These are phyloP conservation scores for Ustilago sp. DNA, from an alignment of 1,284 basidiomycete species.

Conservation along the genomic window DNA sequence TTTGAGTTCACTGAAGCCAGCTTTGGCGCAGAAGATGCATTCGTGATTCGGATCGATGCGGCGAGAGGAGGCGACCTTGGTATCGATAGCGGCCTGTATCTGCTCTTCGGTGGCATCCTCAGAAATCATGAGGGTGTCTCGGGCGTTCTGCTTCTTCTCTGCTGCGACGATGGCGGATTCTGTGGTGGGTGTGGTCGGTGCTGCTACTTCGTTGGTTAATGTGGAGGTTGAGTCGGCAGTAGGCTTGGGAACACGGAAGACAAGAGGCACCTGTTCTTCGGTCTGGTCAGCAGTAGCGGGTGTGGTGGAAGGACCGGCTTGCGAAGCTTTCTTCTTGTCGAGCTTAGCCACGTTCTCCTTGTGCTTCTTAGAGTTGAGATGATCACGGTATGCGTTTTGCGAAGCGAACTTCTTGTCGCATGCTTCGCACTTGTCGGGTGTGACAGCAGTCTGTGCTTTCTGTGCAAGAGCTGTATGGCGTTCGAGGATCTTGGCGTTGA, in stretches of 20 bases:
- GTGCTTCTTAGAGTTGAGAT: slow-evolving; percentile 90
- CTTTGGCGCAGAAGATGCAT: slow-evolving; percentile 82
- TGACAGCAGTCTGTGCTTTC: slow-evolving; percentile 34
- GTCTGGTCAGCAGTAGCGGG: slow-evolving; percentile 8
- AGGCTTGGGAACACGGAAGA: slow-evolving; percentile 44
- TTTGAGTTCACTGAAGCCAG: slow-evolving; percentile 74
- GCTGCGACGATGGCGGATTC: slow-evolving; percentile 25
- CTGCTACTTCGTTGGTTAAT: slow-evolving; percentile 5
- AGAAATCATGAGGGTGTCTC: slow-evolving; percentile 39
- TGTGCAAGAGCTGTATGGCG: slow-evolving; percentile 41
- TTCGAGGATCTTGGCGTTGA: slow-evolving; percentile 87
- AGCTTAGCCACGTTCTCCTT: slow-evolving; percentile 79
- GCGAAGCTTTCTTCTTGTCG: slow-evolving; percentile 21
- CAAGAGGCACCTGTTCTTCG: slow-evolving; percentile 37
- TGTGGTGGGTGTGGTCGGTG: slow-evolving; percentile 15
- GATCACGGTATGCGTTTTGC: slow-evolving; percentile 88
- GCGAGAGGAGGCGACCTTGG: slow-evolving; percentile 59
- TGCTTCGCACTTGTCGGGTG: slow-evolving; percentile 40
- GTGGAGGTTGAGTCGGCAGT: slow-evolving; percentile 8
- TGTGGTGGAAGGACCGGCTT: slow-evolving; percentile 3
- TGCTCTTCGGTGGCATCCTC: slow-evolving; percentile 62
- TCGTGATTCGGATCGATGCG: slow-evolving; percentile 61
- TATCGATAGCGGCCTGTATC: slow-evolving; percentile 61
- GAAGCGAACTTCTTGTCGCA: slow-evolving; percentile 88
- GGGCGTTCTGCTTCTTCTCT: slow-evolving; percentile 39